Evolutionary conservation across 2,329 filamentous ascomycete genomes (phyloP).

Genomic region (Chaetomiaceae sp.): DNA sequence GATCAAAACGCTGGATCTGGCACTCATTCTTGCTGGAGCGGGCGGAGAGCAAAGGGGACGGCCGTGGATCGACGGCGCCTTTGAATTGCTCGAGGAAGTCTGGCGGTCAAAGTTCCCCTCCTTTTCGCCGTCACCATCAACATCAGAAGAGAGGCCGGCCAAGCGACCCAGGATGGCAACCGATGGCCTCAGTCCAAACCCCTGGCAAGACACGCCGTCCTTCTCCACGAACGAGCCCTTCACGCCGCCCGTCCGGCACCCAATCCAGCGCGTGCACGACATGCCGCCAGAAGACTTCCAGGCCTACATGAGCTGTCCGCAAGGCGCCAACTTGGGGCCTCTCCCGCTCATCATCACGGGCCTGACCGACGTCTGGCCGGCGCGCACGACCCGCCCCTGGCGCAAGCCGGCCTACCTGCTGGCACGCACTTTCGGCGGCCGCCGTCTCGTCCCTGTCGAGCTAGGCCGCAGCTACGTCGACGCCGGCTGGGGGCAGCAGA

Average conservation of each 20-base stretch:
- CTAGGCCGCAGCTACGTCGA: conserved; percentile 84
- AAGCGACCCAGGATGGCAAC: conserved; percentile 1
- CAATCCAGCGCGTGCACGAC: conserved; percentile 37
- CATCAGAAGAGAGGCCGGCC: conserved; percentile 1
- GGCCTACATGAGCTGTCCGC: conserved; percentile 42
- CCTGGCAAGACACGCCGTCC: conserved; percentile 17
- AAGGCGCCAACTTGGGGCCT: conserved; percentile 37
- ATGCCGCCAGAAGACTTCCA: conserved; percentile 57
- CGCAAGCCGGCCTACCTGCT: conserved; percentile 66
- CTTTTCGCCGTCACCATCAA: neutral
- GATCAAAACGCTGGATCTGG: conserved; percentile 65
- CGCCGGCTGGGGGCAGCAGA: conserved; percentile 72
- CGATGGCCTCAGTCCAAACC: conserved; percentile 12
- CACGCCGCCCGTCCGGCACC: conserved; percentile 36
- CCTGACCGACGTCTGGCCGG: conserved; percentile 68
- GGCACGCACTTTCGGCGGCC: conserved; percentile 65
- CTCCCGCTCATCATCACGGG: conserved; percentile 65
- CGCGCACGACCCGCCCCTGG: conserved; percentile 64
- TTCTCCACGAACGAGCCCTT: conserved; percentile 36
- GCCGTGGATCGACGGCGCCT: conserved; percentile 44
- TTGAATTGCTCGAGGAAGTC: conserved; percentile 37
- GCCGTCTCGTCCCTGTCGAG: conserved; percentile 79
- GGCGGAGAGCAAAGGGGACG: conserved; percentile 45
- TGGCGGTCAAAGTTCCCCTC: conserved; percentile 11
- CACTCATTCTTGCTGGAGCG: conserved; percentile 67